Evolutionary conservation across 495 filamentous ascomycete species (phyloP).

Genomic region (Neurospora sp.): DNA sequence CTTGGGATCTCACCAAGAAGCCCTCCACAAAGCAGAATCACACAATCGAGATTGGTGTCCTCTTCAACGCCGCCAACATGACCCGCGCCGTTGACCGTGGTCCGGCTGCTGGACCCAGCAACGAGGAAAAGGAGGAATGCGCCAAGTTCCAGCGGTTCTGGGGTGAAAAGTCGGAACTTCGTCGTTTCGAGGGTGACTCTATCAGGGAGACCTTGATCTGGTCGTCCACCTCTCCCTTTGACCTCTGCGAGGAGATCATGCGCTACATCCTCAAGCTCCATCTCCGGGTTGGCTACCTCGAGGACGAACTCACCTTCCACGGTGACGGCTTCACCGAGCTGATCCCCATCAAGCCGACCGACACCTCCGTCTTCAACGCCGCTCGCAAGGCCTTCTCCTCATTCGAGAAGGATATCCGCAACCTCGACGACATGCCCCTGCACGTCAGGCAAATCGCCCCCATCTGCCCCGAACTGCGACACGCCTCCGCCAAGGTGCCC

Average conservation of each 20-base stretch:
- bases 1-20: constrained; percentile 32
- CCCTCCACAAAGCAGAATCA: constrained; percentile 12
- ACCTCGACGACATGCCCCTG: constrained; percentile 69
- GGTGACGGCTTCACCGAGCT: constrained; percentile 52
- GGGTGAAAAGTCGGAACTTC: constrained; percentile 63
- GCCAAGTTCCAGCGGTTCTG: constrained; percentile 63
- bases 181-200: constrained; percentile 63
- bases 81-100: constrained; percentile 74
- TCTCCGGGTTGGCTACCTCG: constrained; percentile 31
- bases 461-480: constrained; percentile 61
- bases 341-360: constrained; percentile 35
- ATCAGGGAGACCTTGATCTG: constrained; percentile 77
- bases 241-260: constrained; percentile 70
- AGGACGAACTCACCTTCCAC: constrained; percentile 44
- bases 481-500: constrained; percentile 51
- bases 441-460: constrained; percentile 67
- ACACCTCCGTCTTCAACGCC: constrained; percentile 42
- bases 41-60: constrained; percentile 51
- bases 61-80: constrained; percentile 61
- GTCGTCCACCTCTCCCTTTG: constrained; percentile 47
- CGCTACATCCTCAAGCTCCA: constrained; percentile 60
- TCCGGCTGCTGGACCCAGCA: constrained; percentile 43
- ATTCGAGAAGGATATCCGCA: constrained; percentile 63
- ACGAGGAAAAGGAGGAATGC: constrained; percentile 64
- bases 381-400: constrained; percentile 50